Conservation (phyloP, 108 stramenopile genomes). For the Cyclotella sp. region DNA sequence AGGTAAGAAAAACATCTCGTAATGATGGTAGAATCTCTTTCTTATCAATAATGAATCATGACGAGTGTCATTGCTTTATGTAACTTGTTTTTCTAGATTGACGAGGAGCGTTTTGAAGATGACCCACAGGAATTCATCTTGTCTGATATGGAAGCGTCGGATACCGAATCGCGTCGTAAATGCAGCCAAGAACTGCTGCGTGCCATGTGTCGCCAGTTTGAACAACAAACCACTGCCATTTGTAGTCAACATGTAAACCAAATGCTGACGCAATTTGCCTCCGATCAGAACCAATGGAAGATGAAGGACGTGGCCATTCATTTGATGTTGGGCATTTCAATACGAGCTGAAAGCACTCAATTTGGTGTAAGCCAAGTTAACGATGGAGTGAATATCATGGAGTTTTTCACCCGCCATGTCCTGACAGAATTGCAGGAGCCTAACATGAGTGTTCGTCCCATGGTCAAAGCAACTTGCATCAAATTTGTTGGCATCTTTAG, state of each 20-base stretch:
- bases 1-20: slow-evolving; percentile 35
- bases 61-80: not conserved
- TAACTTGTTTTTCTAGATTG: slow-evolving; percentile 27
- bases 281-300: slow-evolving; percentile 78
- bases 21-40: not conserved
- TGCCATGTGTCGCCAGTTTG: slow-evolving; percentile 95
- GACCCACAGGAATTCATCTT: slow-evolving; percentile 96
- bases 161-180: slow-evolving; percentile 92
- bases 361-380: slow-evolving; percentile 92
- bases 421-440: slow-evolving; percentile 89
- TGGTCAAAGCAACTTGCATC: slow-evolving; percentile 92
- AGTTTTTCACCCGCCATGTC: slow-evolving; percentile 84
- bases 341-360: slow-evolving; percentile 76
- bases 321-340: slow-evolving; percentile 93
- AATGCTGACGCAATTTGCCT: slow-evolving; percentile 82
- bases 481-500: slow-evolving; percentile 98
- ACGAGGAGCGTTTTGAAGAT: slow-evolving; percentile 96
- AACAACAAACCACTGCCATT: slow-evolving; percentile 83
- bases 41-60: not conserved
- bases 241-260: slow-evolving; percentile 77
- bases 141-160: slow-evolving; percentile 95
- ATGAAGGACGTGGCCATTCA: slow-evolving; percentile 96
- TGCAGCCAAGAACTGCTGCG: slow-evolving; percentile 92
- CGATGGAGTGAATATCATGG: slow-evolving; percentile 84
- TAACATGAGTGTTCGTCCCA: slow-evolving; percentile 76